Evolutionary conservation across 805 yeast species (phyloP), one percentile per base, ranked within the genome.

Genomic region (Wickerhamomyces chambardii): DNA sequence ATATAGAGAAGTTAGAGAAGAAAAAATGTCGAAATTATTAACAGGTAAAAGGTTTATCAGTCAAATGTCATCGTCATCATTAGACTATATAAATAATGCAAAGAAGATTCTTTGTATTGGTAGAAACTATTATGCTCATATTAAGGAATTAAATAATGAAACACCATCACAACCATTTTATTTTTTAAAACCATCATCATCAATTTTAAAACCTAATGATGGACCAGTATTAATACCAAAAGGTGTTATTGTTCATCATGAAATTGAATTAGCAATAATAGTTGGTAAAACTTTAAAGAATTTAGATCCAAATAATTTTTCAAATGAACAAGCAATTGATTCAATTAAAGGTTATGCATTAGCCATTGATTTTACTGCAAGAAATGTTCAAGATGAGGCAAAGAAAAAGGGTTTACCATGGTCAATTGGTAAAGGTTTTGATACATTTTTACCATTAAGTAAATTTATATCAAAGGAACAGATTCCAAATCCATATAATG

Each of bases 381-480:
- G 99, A 56, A 86, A 89, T 51, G 94, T 92, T 22, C 99, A 92
- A 61, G 89, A 83, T 51, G 95, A 78, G 50, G 96, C 96, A 27
- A 92, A 92, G 61, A 72, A 70, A 61, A 86, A 85, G 58, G 97
- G 97, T 1, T 67, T 90, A 35, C 98, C 99, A 5, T 92, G 99
- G 99, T 62, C 90, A 5, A 85, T 87, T 44, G 95, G 92, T 26
- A 92, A 92, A 55, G 98, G 98, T 0, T 90, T 87, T 56, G 99
- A 92, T 53, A 90, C 98, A 0, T 92, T 92, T 58, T 68, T 84
- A 55, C 99, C 99, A 2, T 54, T 92, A n/a, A 80, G 95, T 7
- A 58, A 64, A 16, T 74, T 77, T 44, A 79, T 92, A 36, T 73
- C 89, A 9, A 81, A 83, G 49, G 56, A 54, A 1, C 53, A 66